Conservation (phyloP, 2,329 filamentous ascomycete species). For the Ustulina deusta region DNA sequence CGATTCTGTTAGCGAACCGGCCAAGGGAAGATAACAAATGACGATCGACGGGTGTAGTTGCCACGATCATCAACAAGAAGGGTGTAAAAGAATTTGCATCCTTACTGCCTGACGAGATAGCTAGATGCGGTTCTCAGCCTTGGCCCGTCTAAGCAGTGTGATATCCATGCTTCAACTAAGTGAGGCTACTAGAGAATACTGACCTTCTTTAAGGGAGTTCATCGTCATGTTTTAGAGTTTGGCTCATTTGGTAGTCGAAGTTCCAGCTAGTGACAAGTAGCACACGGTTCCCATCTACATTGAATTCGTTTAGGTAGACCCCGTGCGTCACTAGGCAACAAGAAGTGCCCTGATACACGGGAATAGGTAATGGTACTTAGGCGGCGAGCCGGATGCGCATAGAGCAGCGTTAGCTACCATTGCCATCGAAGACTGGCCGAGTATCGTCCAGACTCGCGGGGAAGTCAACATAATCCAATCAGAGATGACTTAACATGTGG, state of each 20-base stretch:
- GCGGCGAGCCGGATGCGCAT: constrained; percentile 6
- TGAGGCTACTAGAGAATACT: neutral
- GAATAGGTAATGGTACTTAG: neutral
- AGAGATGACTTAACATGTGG: constrained; percentile 26
- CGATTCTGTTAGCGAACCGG: neutral
- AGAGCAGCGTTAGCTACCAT: constrained; percentile 18
- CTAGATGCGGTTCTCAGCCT: constrained; percentile 41
- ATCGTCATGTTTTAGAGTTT: constrained; percentile 3
- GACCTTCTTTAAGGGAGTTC: neutral
- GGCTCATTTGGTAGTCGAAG: neutral
- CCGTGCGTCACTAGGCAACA: neutral
- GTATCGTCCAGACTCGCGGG: constrained; percentile 34
- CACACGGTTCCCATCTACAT: neutral
- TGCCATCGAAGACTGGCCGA: constrained; percentile 39
- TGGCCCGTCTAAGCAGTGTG: constrained; percentile 30
- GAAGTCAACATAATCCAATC: constrained; percentile 25
- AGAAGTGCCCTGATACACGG: neutral
- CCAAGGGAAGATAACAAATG: neutral
- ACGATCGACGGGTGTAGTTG: constrained; percentile 1
- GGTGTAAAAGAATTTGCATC: constrained; percentile 27
- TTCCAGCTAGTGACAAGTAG: neutral
- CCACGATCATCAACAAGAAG: constrained; percentile 24
- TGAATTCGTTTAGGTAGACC: neutral
- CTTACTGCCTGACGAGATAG: constrained; percentile 34
- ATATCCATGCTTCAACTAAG: constrained; percentile 12